Conservation (phyloP, 1,284 basidiomycete species). For the Cutaneotrichosporon dermatis region DNA sequence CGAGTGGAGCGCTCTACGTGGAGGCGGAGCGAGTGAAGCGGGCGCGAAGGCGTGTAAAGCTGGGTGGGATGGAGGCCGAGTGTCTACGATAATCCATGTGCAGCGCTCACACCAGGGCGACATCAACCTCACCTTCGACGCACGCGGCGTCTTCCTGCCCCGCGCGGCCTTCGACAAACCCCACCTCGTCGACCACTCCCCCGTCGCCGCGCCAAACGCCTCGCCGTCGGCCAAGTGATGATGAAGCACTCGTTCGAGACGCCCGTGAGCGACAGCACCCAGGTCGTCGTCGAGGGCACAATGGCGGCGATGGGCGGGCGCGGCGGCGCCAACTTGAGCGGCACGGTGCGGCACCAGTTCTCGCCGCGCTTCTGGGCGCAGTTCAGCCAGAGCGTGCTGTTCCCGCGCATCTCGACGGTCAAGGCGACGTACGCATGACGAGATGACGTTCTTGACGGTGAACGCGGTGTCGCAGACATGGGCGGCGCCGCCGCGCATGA, state of each 20-base stretch:
- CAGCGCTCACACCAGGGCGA: slow-evolving; percentile 23
- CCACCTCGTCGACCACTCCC: slow-evolving; percentile 27
- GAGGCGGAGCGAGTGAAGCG: no score
- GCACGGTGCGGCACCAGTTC: slow-evolving; percentile 53
- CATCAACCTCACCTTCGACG: slow-evolving; percentile 41
- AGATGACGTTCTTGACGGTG: slow-evolving; percentile 49
- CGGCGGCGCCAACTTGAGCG: slow-evolving; percentile 53
- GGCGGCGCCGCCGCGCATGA: slow-evolving; percentile 47
- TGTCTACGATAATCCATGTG: no score
- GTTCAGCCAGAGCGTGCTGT: slow-evolving; percentile 46
- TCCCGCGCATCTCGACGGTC: slow-evolving; percentile 48
- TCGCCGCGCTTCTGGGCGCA: slow-evolving; percentile 49
- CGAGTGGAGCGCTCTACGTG: no score
- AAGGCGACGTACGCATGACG: slow-evolving; percentile 52
- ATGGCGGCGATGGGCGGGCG: slow-evolving; percentile 47
- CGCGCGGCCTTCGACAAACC: slow-evolving; percentile 34
- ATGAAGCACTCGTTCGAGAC: slow-evolving; percentile 49
- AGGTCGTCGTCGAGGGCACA: slow-evolving; percentile 43
- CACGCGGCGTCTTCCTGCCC: slow-evolving; percentile 43
- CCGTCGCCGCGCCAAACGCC: slow-evolving; percentile 32
- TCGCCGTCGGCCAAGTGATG: slow-evolving; percentile 36
- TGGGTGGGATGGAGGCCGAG: no score
- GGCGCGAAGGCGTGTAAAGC: no score
- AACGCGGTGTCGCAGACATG: slow-evolving; percentile 38
- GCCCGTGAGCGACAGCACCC: slow-evolving; percentile 36